These are phyloP conservation scores for Strobilomyces dryophilus DNA, from an alignment of 768 basidiomycete genomes.

Conservation along the genomic window DNA sequence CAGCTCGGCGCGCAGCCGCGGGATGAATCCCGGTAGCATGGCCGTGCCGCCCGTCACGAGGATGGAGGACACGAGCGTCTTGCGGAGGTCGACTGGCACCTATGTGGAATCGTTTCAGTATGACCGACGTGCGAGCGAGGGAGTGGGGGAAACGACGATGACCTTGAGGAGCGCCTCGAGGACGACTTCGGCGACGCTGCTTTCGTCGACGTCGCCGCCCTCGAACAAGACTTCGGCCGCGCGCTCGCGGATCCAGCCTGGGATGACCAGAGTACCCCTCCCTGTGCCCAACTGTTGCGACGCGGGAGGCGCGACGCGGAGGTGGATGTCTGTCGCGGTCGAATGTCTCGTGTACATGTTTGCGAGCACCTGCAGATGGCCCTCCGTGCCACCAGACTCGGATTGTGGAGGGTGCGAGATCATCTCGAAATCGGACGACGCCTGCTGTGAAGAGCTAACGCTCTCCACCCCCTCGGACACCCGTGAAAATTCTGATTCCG, in stretches of 20 bases:
- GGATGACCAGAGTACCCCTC: slow-evolving; percentile 74
- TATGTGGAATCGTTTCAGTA: slow-evolving; percentile 28
- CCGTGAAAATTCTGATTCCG: slow-evolving; percentile 66
- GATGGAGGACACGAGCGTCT: slow-evolving; percentile 78
- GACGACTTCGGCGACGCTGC: slow-evolving; percentile 77
- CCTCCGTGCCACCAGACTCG: slow-evolving; percentile 18
- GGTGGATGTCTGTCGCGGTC: slow-evolving; percentile 67
- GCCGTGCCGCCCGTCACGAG: slow-evolving; percentile 86
- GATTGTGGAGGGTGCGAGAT: slow-evolving; percentile 42
- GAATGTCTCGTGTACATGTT: slow-evolving; percentile 73
- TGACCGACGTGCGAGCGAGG: not conserved
- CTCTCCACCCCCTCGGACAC: slow-evolving; percentile 47
- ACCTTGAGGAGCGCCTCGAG: slow-evolving; percentile 78
- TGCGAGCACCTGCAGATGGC: slow-evolving; percentile 55
- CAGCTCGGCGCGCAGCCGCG: slow-evolving; percentile 79
- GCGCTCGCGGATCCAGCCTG: slow-evolving; percentile 93
- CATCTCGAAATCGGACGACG: slow-evolving; percentile 52
- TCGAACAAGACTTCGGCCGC: slow-evolving; percentile 90
- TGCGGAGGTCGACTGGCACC: slow-evolving; percentile 89
- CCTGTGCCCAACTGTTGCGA: slow-evolving; percentile 70
- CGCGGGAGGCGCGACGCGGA: slow-evolving; percentile 64
- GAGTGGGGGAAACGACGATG: not conserved
- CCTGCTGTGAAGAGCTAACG: slow-evolving; percentile 43
- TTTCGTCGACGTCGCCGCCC: slow-evolving; percentile 84
- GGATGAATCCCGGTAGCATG: slow-evolving; percentile 90